Evolutionary conservation across 1,284 basidiomycete genomes (phyloP).

Genomic region (Rhodotorula sp.): DNA sequence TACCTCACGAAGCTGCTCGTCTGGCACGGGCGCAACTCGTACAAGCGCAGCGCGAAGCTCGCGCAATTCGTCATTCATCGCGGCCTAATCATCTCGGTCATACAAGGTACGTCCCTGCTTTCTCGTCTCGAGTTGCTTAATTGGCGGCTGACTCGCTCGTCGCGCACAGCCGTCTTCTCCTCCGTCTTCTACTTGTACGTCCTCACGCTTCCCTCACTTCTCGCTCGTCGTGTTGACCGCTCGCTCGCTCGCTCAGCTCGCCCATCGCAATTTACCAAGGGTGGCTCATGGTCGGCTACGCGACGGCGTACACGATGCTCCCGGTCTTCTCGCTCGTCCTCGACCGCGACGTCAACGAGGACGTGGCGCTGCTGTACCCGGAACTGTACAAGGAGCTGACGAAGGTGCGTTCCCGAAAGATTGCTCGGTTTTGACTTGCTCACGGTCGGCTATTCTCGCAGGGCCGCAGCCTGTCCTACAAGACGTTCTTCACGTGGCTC

Average conservation of each 20-base stretch:
- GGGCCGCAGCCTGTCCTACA: slow-evolving; percentile 89
- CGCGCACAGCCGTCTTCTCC: slow-evolving; percentile 80
- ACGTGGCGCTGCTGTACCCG: slow-evolving; percentile 90
- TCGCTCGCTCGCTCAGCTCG: slow-evolving; percentile 64
- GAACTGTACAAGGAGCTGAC: slow-evolving; percentile 97
- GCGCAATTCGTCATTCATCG: slow-evolving; percentile 99
- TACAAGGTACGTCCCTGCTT: slow-evolving; percentile 53
- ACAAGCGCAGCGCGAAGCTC: slow-evolving; percentile 94
- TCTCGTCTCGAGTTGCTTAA: neutral
- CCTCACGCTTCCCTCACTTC: neutral
- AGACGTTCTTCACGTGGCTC: slow-evolving; percentile 97
- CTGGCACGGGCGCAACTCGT: slow-evolving; percentile 97
- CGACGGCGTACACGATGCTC: slow-evolving; percentile 97
- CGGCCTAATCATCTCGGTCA: slow-evolving; percentile 95
- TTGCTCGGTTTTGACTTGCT: neutral
- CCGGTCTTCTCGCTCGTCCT: slow-evolving; percentile 96
- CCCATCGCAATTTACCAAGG: slow-evolving; percentile 98
- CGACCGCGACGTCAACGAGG: slow-evolving; percentile 93
- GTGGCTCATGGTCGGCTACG: slow-evolving; percentile 97
- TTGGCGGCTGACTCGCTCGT: neutral
- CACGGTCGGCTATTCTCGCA: slow-evolving; percentile 52
- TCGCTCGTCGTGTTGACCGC: neutral
- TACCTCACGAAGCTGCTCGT: slow-evolving; percentile 90
- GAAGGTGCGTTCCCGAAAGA: slow-evolving; percentile 60
- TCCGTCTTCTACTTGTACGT: slow-evolving; percentile 89